Evolutionary conservation across 2,329 filamentous ascomycete species (phyloP).

Genomic region (Chaetomiaceae sp.): DNA sequence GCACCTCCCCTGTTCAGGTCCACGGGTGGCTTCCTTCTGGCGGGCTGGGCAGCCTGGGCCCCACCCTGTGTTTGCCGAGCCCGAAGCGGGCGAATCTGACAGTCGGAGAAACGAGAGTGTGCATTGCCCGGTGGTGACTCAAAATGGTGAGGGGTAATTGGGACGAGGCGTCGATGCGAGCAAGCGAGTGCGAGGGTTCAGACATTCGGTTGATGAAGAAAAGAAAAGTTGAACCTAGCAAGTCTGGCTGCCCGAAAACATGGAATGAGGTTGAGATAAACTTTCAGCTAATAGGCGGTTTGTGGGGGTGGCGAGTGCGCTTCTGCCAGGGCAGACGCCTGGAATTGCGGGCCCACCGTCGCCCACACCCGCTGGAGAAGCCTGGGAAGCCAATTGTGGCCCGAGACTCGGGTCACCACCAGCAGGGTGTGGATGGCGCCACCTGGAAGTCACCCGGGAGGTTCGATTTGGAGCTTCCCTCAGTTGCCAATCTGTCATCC

Average conservation of each 20-base stretch:
- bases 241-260: no score
- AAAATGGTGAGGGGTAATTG: background rate
- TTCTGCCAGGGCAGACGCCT: background rate
- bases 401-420: background rate
- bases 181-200: background rate
- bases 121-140: no score
- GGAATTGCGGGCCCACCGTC: background rate
- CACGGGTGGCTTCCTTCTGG: no score
- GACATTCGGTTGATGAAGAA: no score
- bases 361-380: no score
- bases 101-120: background rate
- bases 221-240: no score
- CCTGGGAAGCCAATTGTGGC: background rate
- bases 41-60: no score
- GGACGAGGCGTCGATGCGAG: background rate
- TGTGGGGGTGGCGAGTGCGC: background rate
- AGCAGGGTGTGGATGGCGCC: background rate
- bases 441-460: no score
- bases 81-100: background rate
- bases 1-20: no score
- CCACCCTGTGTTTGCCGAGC: background rate
- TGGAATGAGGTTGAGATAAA: constrained; percentile 5
- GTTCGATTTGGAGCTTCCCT: no score
- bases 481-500: no score
- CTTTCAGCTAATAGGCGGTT: background rate